Evolutionary conservation across 148 eudicot genomes (phyloP).

Genomic region (Persicaria tinctoria): DNA sequence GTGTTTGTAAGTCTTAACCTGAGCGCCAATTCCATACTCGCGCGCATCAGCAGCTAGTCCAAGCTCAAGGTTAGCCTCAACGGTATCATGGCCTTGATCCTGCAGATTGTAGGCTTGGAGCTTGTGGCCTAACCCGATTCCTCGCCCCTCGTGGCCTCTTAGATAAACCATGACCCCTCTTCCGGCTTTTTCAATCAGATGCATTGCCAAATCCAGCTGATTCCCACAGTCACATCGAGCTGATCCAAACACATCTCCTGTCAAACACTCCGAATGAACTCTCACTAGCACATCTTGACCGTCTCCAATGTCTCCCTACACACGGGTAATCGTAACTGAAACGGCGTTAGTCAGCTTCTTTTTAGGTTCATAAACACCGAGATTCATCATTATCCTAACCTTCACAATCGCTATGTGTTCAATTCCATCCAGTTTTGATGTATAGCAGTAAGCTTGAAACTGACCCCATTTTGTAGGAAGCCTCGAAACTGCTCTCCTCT

Average conservation of each 20-base stretch:
- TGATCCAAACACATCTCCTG: slow-evolving; percentile 94
- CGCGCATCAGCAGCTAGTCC: slow-evolving; percentile 89
- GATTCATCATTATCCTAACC: slow-evolving; percentile 28
- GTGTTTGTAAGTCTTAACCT: slow-evolving; percentile 32
- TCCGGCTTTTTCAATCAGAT: slow-evolving; percentile 63
- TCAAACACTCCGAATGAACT: slow-evolving; percentile 93
- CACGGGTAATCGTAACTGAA: not conserved
- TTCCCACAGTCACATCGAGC: slow-evolving; percentile 86
- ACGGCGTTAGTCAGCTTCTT: not conserved
- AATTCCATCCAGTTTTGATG: slow-evolving; percentile 67
- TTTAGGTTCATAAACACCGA: not conserved
- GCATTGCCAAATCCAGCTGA: slow-evolving; percentile 77
- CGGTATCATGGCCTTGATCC: slow-evolving; percentile 90
- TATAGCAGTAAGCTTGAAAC: slow-evolving; percentile 64
- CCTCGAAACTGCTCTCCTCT: slow-evolving; percentile 53
- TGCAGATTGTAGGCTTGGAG: slow-evolving; percentile 83
- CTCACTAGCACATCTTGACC: slow-evolving; percentile 83
- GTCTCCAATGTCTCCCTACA: slow-evolving; percentile 66
- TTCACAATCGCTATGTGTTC: slow-evolving; percentile 78
- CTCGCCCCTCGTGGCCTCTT: slow-evolving; percentile 92
- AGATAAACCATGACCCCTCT: slow-evolving; percentile 77
- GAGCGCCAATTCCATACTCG: slow-evolving; percentile 96
- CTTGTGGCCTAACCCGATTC: slow-evolving; percentile 93
- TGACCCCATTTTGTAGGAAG: slow-evolving; percentile 78
- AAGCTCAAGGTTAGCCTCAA: slow-evolving; percentile 87